Evolutionary conservation across 2,329 filamentous ascomycete genomes (phyloP), one percentile per base, ranked within the genome.

Genomic region (Claviceps humidiphila): DNA sequence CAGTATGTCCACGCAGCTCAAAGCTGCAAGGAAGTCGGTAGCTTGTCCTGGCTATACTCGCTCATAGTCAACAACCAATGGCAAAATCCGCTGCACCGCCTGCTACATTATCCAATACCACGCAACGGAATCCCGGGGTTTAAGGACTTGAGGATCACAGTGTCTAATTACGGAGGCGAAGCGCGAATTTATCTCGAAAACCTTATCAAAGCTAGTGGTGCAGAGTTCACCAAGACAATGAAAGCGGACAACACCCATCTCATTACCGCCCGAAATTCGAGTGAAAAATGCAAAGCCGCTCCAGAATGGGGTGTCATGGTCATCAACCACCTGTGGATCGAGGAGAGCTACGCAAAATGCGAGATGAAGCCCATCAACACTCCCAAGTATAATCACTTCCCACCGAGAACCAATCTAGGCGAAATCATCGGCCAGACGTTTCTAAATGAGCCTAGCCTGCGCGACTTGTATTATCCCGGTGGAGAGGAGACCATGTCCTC

Each of bases 111-210:
- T 59, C 93, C 93, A 0, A 64, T 95, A 14, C 87, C 90, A 5
- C 80, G 78, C 47, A 66, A 82, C 8, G 87, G 88, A 1, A 82
- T 98, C 39, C 80, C 84, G 0, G 90, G 88, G 0, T 96, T 98
- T 63, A 68, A 85, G 54, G 74, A 77, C 7, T 74, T 86, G 65
- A 81, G 77, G 50, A 93, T 98, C 61, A 95, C 89, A 53, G 76
- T 98, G 5, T 97, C 93, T 5, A 98, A 97, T 66, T 98, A 98
- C 64, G 89, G 89, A 46, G 93, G 93, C 37, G 93, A 98, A 66
- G 89, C 93, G 16, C 82, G 93, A 47, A 82, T 89, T 50, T 98
- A 97, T 62, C 76, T 98, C 4, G 90, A 97, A 67, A 97, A 95
- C 59, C 76, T 98, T 40, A 85, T 96, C 60, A 81, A 75, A 55